Evolutionary conservation across 2,329 filamentous ascomycete genomes (phyloP).

Genomic region (Ophiocordyceps camponoti-leonardi): DNA sequence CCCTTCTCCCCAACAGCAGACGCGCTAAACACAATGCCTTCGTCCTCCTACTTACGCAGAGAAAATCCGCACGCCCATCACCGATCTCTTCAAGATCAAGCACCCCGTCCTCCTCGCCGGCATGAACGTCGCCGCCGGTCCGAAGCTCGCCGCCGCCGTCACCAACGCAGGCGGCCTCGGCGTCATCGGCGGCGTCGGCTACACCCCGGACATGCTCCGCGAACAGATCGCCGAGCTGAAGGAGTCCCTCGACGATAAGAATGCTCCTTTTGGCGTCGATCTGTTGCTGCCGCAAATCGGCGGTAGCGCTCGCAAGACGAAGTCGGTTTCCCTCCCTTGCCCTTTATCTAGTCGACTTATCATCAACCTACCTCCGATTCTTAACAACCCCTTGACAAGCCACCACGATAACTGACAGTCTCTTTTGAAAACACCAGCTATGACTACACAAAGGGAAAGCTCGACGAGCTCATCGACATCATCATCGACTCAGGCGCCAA

Average conservation of each 20-base stretch:
- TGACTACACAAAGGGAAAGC: constrained; percentile 99
- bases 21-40: too few species aligned
- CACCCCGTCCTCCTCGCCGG: constrained; percentile 90
- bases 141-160: constrained; percentile 89
- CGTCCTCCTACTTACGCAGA: constrained; percentile 11
- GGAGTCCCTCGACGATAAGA: constrained; percentile 73
- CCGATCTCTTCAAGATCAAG: constrained; percentile 95
- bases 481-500: constrained; percentile 83
- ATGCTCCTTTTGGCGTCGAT: constrained; percentile 88
- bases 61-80: constrained; percentile 71
- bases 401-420: neutral
- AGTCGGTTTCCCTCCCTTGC: constrained; percentile 27
- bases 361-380: too few species aligned
- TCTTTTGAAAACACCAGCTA: constrained; percentile 50
- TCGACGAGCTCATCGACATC: constrained; percentile 75
- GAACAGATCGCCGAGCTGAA: constrained; percentile 95
- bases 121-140: constrained; percentile 97
- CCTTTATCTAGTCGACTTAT: too few species aligned
- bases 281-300: constrained; percentile 88
- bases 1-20: too few species aligned
- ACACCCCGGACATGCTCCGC: constrained; percentile 91
- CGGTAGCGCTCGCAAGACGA: constrained; percentile 86
- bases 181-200: constrained; percentile 88
- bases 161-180: constrained; percentile 93
- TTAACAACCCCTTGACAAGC: too few species aligned